phyloP scores from a whole-genome alignment of 805 yeast species.

The Metschnikowia borealis region DNA sequence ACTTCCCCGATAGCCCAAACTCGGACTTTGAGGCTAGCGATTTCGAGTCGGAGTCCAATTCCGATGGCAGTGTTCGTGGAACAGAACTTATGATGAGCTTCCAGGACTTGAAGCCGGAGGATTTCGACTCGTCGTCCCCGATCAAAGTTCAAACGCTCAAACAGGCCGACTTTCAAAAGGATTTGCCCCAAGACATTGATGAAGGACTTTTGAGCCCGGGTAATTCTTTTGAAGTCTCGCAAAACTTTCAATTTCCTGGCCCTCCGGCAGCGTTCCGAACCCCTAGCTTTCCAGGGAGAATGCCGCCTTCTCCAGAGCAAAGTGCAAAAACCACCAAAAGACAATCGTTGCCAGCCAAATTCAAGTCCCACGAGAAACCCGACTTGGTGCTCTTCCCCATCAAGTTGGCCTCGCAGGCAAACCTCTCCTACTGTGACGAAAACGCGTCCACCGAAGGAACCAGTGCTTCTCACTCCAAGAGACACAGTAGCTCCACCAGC shows the following conservation, averaged over 20 bases:
- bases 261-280: conserved; percentile 1
- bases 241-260: conserved; percentile 27
- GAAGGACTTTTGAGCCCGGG: conserved; percentile 1
- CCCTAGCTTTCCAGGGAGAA: conserved; percentile 4
- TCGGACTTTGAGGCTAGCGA: conserved; percentile 5
- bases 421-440: conserved; percentile 18
- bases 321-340: conserved; percentile 24
- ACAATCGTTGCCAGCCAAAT: conserved; percentile 33
- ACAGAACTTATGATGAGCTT: conserved; percentile 22
- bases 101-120: conserved; percentile 16
- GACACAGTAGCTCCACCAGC: conserved; percentile 25
- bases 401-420: conserved; percentile 28
- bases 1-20: neutral
- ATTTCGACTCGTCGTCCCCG: conserved; percentile 26
- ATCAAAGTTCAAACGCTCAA: conserved; percentile 14
- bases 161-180: neutral
- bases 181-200: neutral
- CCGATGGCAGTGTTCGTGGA: conserved; percentile 19
- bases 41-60: conserved; percentile 16
- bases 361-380: conserved; percentile 23
- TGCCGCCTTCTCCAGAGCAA: conserved; percentile 37
- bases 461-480: conserved; percentile 3
- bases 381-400: conserved; percentile 42
- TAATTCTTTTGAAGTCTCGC: conserved; percentile 21
- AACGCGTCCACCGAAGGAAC: conserved; percentile 8